Base-by-base conservation (phyloP, 1,139 yeast species). In the Protomyces inouyei region DNA sequence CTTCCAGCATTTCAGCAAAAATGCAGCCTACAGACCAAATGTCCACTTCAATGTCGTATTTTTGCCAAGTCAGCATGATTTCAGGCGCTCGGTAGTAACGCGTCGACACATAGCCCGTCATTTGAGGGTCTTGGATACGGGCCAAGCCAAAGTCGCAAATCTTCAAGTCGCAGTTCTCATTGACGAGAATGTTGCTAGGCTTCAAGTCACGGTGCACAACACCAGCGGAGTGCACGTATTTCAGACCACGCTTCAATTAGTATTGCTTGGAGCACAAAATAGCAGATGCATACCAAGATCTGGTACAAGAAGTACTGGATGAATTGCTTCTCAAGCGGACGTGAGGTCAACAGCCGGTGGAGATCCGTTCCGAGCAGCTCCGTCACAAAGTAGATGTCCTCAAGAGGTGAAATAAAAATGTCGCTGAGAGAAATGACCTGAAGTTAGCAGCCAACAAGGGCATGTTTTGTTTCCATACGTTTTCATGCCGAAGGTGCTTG, bases 11-110 rank as follows among this genome's bases (percentile, higher is more conserved):
- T 76, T 93, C 99, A 12, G 98, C 96, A 73, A 93, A 88, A 69
- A 93, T 93, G 78, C 99, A 93, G 18, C 98, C 99, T n/a, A 96
- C 97, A 18, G 96, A 88, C 99, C 99, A 93, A 72, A 93, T 88
- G 76, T 93, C 99, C 52, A 95, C 98, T 51, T 93, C 98, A n/a
- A 91, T 87, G 74, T 93, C 98, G 78, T 93, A 93, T 76, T 95
- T 92, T 76, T 93, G 99, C 99, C 99, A 93, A 32, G 98, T 92
- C 70, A 93, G 82, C 99, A 93, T 93, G 76, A 93, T 93, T 76
- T 93, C 99, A 1, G 98, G 99, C 0, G 98, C 99, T 70, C 99
- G 83, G 76, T 93, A 93, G 80, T 93, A 95, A 72, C 99, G 79
- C 2, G 99, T 93, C 21, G 96, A 87, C 18, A 93, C 98, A 75